These are phyloP conservation scores for Stachybotrys chlorohalonatus DNA, from an alignment of 2,329 filamentous ascomycete species.

Conservation along the genomic window DNA sequence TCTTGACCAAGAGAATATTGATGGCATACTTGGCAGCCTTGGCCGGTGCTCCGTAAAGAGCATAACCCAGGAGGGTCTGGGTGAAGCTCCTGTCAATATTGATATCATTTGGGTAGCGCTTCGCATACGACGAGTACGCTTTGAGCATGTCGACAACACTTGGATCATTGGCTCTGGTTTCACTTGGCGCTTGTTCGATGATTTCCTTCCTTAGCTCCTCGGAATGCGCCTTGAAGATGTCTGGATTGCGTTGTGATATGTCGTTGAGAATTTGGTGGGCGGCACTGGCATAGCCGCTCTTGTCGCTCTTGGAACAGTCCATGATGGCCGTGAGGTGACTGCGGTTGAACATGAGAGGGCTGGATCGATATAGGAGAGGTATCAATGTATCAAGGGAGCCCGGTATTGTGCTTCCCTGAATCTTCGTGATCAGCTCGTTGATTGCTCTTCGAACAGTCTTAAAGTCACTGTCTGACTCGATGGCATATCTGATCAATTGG, in stretches of 20 bases:
- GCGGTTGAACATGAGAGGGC: constrained; percentile 83
- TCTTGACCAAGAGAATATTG: constrained; percentile 73
- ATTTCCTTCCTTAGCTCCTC: constrained; percentile 85
- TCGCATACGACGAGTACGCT: constrained; percentile 85
- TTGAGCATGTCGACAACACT: constrained; percentile 84
- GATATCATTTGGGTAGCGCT: constrained; percentile 76
- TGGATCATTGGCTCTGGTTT: constrained; percentile 57
- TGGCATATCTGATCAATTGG: constrained; percentile 78
- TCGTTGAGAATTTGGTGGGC: constrained; percentile 88
- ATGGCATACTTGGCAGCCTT: constrained; percentile 89
- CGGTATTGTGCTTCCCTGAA: constrained; percentile 58
- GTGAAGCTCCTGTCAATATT: constrained; percentile 72
- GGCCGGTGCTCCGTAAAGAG: constrained; percentile 70
- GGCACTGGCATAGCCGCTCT: constrained; percentile 64
- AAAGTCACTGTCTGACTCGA: constrained; percentile 81
- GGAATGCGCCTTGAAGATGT: constrained; percentile 87
- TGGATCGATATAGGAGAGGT: constrained; percentile 74
- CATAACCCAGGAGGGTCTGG: constrained; percentile 74
- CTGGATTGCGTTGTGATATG: constrained; percentile 81
- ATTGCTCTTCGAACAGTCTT: constrained; percentile 83
- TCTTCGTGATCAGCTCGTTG: constrained; percentile 77
- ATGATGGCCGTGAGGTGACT: constrained; percentile 90
- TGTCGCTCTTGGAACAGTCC: constrained; percentile 75
- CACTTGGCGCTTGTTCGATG: constrained; percentile 67
- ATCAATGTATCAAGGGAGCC: constrained; percentile 69